These are phyloP conservation scores for Pleurotus tuoliensis DNA, from an alignment of 768 basidiomycete species.

Conservation along the genomic window DNA sequence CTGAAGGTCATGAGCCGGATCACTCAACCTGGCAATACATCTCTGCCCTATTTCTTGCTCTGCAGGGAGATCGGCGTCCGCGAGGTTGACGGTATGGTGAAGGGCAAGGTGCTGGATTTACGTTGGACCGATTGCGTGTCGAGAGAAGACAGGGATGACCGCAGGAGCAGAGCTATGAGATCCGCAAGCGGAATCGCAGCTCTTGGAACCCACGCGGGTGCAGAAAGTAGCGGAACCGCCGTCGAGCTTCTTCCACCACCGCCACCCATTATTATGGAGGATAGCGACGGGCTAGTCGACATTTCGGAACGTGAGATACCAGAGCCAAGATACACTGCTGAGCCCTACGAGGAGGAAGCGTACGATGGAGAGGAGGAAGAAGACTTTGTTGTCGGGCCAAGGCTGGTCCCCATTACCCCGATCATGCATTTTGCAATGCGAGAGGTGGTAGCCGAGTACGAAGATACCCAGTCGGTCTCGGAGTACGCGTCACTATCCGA, in stretches of 20 bases:
- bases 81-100: conserved; percentile 83
- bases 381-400: conserved; percentile 69
- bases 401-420: conserved; percentile 71
- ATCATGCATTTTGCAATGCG: conserved; percentile 84
- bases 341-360: background rate
- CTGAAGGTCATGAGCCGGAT: conserved; percentile 80
- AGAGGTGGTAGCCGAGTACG: conserved; percentile 79
- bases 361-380: conserved; percentile 48
- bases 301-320: conserved; percentile 37
- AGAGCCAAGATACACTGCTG: conserved; percentile 7
- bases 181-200: conserved; percentile 16
- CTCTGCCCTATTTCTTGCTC: conserved; percentile 75
- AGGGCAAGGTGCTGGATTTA: conserved; percentile 68
- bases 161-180: conserved; percentile 12
- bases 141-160: conserved; percentile 38
- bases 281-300: conserved; percentile 15
- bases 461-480: conserved; percentile 68
- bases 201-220: conserved; percentile 9
- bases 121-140: conserved; percentile 74
- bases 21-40: conserved; percentile 55
- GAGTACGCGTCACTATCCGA: conserved; percentile 80
- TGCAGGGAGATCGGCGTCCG: conserved; percentile 82
- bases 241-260: conserved; percentile 5
- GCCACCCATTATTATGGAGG: conserved; percentile 2
- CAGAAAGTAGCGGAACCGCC: conserved; percentile 14